phyloP scores from a whole-genome alignment of 805 yeast species.

The Sugiyamaella americana region DNA sequence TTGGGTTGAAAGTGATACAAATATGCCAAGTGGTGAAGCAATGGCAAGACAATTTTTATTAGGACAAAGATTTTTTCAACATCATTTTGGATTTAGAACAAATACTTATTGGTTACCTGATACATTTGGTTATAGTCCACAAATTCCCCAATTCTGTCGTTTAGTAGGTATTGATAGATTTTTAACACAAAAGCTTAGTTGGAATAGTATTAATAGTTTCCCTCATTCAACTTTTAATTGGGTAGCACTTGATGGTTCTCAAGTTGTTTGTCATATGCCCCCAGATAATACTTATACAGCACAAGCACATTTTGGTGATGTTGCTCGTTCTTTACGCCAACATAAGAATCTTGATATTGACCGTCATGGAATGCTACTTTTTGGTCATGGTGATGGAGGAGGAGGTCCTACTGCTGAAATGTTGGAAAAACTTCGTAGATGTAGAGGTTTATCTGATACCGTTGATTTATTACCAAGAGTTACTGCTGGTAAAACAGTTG shows the following conservation, averaged over 20 bases:
- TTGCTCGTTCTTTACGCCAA: conserved; percentile 66
- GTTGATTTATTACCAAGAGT: conserved; percentile 78
- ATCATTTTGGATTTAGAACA: conserved; percentile 71
- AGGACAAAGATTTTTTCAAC: conserved; percentile 81
- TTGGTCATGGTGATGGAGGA: conserved; percentile 97
- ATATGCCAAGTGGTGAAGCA: conserved; percentile 92
- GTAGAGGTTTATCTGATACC: conserved; percentile 79
- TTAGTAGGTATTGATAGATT: conserved; percentile 79
- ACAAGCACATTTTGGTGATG: conserved; percentile 88
- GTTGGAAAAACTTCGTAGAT: conserved; percentile 87
- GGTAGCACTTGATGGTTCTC: conserved; percentile 93
- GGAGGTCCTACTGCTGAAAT: conserved; percentile 96
- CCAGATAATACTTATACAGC: conserved; percentile 96
- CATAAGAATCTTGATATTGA: conserved; percentile 80
- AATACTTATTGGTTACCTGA: conserved; percentile 93
- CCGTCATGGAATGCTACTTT: conserved; percentile 73
- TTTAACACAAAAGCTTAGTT: conserved; percentile 86
- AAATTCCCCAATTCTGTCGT: conserved; percentile 88
- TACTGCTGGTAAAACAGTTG: conserved; percentile 70
- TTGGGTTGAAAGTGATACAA: conserved; percentile 97
- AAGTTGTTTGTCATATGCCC: conserved; percentile 94
- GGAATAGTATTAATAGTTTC: conserved; percentile 91
- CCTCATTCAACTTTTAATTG: conserved; percentile 91
- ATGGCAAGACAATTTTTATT: conserved; percentile 79
- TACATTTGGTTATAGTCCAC: conserved; percentile 94